These are phyloP conservation scores for Phytopythium mirpurense DNA, from an alignment of 352 stramenopile genomes.

Conservation along the genomic window DNA sequence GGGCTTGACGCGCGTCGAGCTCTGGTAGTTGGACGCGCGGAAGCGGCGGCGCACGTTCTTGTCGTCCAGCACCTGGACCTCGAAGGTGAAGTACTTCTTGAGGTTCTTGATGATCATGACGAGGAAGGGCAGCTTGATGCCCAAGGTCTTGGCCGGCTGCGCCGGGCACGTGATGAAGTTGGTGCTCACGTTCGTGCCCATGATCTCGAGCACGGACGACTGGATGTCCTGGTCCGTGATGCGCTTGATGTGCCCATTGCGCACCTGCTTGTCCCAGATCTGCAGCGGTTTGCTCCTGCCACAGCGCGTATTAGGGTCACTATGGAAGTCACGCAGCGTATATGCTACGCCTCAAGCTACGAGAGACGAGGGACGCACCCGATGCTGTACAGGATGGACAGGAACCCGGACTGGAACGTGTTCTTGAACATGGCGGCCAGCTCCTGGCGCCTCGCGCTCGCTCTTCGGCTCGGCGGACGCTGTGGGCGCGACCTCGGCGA, in stretches of 20 bases:
- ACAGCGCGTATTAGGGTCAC: no score
- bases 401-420: conserved; percentile 97
- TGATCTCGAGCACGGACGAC: conserved; percentile 97
- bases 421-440: conserved; percentile 94
- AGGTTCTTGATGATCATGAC: conserved; percentile 99
- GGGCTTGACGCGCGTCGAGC: conserved; percentile 95
- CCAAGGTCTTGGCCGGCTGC: conserved; percentile 92
- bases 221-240: conserved; percentile 98
- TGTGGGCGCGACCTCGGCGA: not conserved
- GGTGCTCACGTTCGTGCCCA: conserved; percentile 97
- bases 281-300: conserved; percentile 94
- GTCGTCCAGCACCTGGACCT: conserved; percentile 97
- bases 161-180: conserved; percentile 97
- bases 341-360: no score
- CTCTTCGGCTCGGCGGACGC: not conserved
- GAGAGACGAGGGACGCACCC: conserved; percentile 70
- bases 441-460: no score
- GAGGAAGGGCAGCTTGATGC: conserved; percentile 97
- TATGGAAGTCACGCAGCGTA: no score
- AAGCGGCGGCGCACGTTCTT: conserved; percentile 97
- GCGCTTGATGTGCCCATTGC: conserved; percentile 98
- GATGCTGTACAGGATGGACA: conserved; percentile 98
- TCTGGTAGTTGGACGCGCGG: conserved; percentile 96
- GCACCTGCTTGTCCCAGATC: conserved; percentile 97
- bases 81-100: conserved; percentile 99